Conservation (phyloP, 768 basidiomycete species). For the Tulasnella sp. region DNA sequence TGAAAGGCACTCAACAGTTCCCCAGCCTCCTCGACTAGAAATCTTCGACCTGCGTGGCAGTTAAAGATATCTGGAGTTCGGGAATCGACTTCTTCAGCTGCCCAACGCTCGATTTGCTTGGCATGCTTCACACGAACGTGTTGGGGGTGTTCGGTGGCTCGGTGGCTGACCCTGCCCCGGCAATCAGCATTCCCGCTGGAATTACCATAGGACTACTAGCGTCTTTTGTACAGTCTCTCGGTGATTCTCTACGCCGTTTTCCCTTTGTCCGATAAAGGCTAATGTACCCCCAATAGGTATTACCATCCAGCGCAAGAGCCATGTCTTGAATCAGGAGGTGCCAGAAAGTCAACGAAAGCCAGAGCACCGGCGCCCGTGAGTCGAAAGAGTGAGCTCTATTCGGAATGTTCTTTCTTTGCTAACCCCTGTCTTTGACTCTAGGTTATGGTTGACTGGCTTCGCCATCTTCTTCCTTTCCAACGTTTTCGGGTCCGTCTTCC, state of each 20-base stretch:
- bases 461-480: constrained; percentile 85
- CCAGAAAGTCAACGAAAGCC: constrained; percentile 60
- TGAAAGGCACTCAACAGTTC: not conserved
- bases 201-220: constrained; percentile 65
- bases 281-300: constrained; percentile 45
- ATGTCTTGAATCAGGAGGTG: constrained; percentile 72
- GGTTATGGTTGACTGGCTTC: constrained; percentile 85
- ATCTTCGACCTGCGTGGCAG: not conserved
- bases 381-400: constrained; percentile 29
- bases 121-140: not conserved
- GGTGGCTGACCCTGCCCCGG: constrained; percentile 14
- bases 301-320: constrained; percentile 90
- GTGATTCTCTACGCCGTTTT: constrained; percentile 31
- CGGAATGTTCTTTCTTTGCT: not conserved
- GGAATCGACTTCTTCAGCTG: not conserved
- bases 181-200: constrained; percentile 28
- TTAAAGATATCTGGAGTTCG: not conserved
- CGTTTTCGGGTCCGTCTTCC: constrained; percentile 79
- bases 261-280: not conserved
- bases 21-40: not conserved
- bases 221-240: constrained; percentile 83
- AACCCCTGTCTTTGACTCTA: constrained; percentile 34
- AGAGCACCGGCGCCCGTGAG: constrained; percentile 77
- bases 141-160: constrained; percentile 1
- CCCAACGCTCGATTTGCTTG: not conserved